Conservation (phyloP, 495 filamentous ascomycete genomes). For the Penicillium robsamsonii region DNA sequence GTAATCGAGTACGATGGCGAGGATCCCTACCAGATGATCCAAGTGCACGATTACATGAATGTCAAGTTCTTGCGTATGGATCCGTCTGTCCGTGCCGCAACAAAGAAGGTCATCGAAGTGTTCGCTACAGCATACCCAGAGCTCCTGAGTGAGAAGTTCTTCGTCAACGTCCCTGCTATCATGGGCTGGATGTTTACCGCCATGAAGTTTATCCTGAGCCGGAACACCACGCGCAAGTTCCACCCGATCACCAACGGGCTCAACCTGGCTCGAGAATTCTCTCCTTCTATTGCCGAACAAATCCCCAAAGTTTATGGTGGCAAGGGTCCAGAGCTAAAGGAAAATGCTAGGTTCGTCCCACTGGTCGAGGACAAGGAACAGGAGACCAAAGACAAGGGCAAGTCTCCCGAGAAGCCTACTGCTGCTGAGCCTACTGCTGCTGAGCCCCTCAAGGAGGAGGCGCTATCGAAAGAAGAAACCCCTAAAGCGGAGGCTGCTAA, state of each 20-base stretch:
- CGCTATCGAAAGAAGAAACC: slow-evolving; percentile 18
- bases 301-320: slow-evolving; percentile 71
- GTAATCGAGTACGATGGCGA: slow-evolving; percentile 69
- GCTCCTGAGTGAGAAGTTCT: slow-evolving; percentile 84
- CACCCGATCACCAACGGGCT: slow-evolving; percentile 73
- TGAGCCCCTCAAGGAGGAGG: slow-evolving; percentile 8
- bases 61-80: slow-evolving; percentile 78
- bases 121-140: slow-evolving; percentile 82
- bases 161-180: slow-evolving; percentile 82
- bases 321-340: slow-evolving; percentile 47
- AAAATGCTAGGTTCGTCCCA: slow-evolving; percentile 28
- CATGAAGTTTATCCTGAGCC: slow-evolving; percentile 75
- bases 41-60: slow-evolving; percentile 86
- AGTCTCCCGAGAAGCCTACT: slow-evolving; percentile 18
- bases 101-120: slow-evolving; percentile 72
- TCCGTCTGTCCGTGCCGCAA: slow-evolving; percentile 64
- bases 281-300: slow-evolving; percentile 52
- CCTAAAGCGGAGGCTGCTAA: slow-evolving; percentile 17
- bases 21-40: slow-evolving; percentile 83
- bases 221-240: slow-evolving; percentile 83
- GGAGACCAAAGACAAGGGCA: slow-evolving; percentile 23
- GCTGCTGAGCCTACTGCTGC: not conserved
- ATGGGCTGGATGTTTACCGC: slow-evolving; percentile 84
- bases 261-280: slow-evolving; percentile 65
- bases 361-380: slow-evolving; percentile 23